Evolutionary conservation across 2,329 filamentous ascomycete genomes (phyloP), one percentile per base, ranked within the genome.

Genomic region (Alternaria panax): DNA sequence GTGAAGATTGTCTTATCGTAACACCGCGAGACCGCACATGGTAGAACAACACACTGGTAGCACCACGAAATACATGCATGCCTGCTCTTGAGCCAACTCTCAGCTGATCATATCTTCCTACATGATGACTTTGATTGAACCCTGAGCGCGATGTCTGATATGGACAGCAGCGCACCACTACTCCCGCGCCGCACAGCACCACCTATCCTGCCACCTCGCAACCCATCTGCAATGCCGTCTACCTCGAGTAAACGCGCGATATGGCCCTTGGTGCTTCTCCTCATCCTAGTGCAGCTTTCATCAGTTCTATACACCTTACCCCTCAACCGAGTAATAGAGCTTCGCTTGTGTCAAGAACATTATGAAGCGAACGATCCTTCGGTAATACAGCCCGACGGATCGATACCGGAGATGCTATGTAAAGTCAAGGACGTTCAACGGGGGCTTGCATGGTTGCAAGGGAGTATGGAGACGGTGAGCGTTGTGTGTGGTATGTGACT

Each of bases 391-490:
- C 43, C 72, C 0, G 77, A 79, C 51, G 82, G 81, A 5, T 72
- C 72, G 22, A 73, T 87, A 2, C 78, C 81, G 1, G 86, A 88
- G 70, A 73, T 79, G 57, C 68, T 85, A 4, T 88, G 86, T 72
- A 88, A 88, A 67, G 69, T 84, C 9, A 80, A 86, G 57, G 70
- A 69, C 12, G 78, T 87, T 5, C 85, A 87, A 68, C 75, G 81
- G 54, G 74, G 76, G 16, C 74, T 87, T 8, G 86, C 85, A 3
- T 81, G 82, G 77, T 77, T 87, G 5, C 82, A 85, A 57, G 85
- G 85, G 0, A 71, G 74, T 28, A 75, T 78, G 70, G 77, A 79
- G 50, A 77, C 77, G 7, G 71, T 73, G 14, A 53, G 70, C n/a
- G 71, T 78, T 18, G 67, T 75, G 2, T 77, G 73, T 51, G 75